phyloP scores from a whole-genome alignment of 768 basidiomycete genomes.

The Bullera alba region DNA sequence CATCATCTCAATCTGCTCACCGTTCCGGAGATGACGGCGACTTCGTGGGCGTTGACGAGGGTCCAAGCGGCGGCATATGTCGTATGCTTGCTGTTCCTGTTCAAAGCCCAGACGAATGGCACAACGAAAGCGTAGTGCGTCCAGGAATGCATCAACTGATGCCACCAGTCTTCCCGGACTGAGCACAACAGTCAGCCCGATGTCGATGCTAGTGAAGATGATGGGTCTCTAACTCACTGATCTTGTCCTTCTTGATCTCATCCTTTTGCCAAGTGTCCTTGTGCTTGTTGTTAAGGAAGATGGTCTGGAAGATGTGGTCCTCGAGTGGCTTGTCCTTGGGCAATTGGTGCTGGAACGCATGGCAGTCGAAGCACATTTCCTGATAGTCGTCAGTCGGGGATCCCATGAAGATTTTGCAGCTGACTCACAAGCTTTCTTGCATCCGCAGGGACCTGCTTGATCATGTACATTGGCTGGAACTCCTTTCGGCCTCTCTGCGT shows the following conservation, averaged over 20 bases:
- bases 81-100: slow-evolving; percentile 42
- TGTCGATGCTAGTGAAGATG: too few species aligned
- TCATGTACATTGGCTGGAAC: slow-evolving; percentile 50
- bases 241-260: slow-evolving; percentile 48
- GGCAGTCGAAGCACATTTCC: slow-evolving; percentile 48
- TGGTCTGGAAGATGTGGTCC: slow-evolving; percentile 49
- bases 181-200: not conserved
- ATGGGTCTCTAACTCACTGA: slow-evolving; percentile 39
- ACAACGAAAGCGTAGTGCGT: slow-evolving; percentile 46
- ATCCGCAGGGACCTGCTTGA: slow-evolving; percentile 45
- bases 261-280: slow-evolving; percentile 45
- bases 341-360: slow-evolving; percentile 44
- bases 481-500: slow-evolving; percentile 38
- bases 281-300: slow-evolving; percentile 49
- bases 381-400: slow-evolving; percentile 4
- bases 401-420: not conserved
- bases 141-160: slow-evolving; percentile 45
- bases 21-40: slow-evolving; percentile 18
- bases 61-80: slow-evolving; percentile 49
- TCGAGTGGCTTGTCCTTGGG: slow-evolving; percentile 37
- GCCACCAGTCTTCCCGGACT: slow-evolving; percentile 48
- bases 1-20: not conserved
- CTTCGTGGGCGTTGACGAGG: slow-evolving; percentile 48
- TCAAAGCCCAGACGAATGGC: slow-evolving; percentile 46
- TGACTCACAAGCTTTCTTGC: slow-evolving; percentile 35